phyloP scores from a whole-genome alignment of 768 basidiomycete species.

The Boletus rubropictus region DNA sequence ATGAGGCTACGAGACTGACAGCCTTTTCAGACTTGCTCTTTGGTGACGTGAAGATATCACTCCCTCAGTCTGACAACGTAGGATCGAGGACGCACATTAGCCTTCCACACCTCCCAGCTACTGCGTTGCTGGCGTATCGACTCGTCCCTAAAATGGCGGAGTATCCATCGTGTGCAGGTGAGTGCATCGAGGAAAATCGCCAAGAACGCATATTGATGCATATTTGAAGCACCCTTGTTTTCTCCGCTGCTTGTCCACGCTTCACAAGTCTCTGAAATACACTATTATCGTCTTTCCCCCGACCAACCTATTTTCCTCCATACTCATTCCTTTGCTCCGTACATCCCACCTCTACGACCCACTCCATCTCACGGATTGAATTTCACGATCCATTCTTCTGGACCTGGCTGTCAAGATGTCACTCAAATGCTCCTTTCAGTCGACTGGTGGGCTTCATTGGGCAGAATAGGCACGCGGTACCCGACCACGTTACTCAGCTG shows the following conservation, averaged over 20 bases:
- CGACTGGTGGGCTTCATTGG: conserved; percentile 68
- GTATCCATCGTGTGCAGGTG: conserved; percentile 28
- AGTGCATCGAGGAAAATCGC: neutral
- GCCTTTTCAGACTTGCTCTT: conserved; percentile 37
- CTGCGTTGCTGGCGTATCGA: conserved; percentile 62
- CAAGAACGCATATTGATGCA: conserved; percentile 6
- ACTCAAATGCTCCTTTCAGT: conserved; percentile 46
- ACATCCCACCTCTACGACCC: conserved; percentile 32
- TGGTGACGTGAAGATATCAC: conserved; percentile 29
- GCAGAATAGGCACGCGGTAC: conserved; percentile 69
- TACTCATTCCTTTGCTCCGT: conserved; percentile 65
- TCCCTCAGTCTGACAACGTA: conserved; percentile 25
- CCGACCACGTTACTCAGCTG: conserved; percentile 67
- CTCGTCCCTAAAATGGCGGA: conserved; percentile 33
- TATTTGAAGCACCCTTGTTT: conserved; percentile 43
- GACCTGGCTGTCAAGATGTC: conserved; percentile 40
- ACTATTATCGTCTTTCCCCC: conserved; percentile 55
- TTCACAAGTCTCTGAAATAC: conserved; percentile 55
- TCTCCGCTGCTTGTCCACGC: conserved; percentile 63
- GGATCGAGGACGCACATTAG: conserved; percentile 40
- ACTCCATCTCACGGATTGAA: conserved; percentile 36
- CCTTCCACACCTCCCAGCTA: conserved; percentile 53
- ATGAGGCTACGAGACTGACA: conserved; percentile 6
- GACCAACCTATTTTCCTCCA: conserved; percentile 42
- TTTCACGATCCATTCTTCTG: conserved; percentile 56